These are phyloP conservation scores for Lomentospora prolificans DNA, from an alignment of 2,329 filamentous ascomycete genomes.

Conservation along the genomic window DNA sequence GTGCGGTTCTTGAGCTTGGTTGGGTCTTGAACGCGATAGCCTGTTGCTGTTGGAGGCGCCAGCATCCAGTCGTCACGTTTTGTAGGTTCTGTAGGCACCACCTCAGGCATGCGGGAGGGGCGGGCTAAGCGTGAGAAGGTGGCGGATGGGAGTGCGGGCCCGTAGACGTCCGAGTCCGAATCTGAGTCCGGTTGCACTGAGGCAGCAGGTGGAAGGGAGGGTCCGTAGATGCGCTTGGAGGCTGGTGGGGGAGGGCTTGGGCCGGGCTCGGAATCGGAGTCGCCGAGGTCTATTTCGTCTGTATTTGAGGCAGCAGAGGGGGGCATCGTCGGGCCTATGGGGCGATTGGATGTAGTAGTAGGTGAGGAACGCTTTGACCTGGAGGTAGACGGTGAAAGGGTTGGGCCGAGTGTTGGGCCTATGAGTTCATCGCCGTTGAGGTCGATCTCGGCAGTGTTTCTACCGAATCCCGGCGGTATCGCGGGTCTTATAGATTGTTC, in stretches of 20 bases:
- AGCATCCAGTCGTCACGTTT: constrained; percentile 83
- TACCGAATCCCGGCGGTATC: constrained; percentile 12
- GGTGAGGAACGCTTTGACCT: constrained; percentile 6
- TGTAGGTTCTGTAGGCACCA: constrained; percentile 29
- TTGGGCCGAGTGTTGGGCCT: constrained; percentile 21
- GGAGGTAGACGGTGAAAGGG: constrained; percentile 10
- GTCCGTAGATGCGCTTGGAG: constrained; percentile 26
- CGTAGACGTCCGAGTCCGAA: constrained; percentile 42
- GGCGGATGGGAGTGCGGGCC: constrained; percentile 46
- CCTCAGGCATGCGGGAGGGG: constrained; percentile 17
- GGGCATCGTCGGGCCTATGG: constrained; percentile 19
- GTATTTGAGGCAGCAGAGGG: constrained; percentile 22
- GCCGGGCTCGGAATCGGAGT: constrained; percentile 24
- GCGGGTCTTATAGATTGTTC: constrained; percentile 18
- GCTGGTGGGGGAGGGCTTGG: constrained; percentile 15
- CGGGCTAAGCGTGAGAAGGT: constrained; percentile 36
- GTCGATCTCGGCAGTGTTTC: constrained; percentile 31
- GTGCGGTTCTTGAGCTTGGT: constrained; percentile 74
- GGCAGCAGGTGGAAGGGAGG: constrained; percentile 31
- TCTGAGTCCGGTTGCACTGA: constrained; percentile 27
- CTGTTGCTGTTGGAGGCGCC: constrained; percentile 49
- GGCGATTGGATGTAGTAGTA: constrained; percentile 3
- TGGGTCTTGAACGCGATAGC: constrained; percentile 58
- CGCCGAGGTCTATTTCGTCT: constrained; percentile 22
- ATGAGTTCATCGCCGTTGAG: constrained; percentile 27